Conservation (phyloP, 2,329 filamentous ascomycete genomes). For the Colletotrichum paranaense region DNA sequence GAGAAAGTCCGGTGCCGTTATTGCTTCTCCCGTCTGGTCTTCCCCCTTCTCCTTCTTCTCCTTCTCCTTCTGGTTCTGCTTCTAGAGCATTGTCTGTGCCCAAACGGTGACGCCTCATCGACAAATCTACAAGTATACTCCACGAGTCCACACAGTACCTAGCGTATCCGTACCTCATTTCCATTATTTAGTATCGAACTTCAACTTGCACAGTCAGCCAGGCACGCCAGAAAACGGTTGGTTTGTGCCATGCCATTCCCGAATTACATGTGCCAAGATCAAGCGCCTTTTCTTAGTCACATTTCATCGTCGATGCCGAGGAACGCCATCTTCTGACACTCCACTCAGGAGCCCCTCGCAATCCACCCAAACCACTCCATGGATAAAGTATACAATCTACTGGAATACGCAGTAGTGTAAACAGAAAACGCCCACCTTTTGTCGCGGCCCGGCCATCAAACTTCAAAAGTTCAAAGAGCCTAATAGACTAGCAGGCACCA, state of each 20-base stretch:
- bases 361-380: not conserved
- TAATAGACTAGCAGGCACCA: not conserved
- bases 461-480: not conserved
- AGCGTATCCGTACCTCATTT: not conserved
- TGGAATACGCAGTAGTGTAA: too few species aligned
- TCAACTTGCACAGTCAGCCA: not conserved
- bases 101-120: not conserved
- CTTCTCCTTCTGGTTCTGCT: not conserved
- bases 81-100: not conserved
- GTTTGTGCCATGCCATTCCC: not conserved
- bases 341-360: not conserved
- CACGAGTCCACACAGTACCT: not conserved
- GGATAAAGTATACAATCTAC: too few species aligned
- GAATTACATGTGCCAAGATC: not conserved
- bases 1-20: not conserved
- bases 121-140: not conserved
- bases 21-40: not conserved
- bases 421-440: not conserved
- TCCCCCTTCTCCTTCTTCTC: too few species aligned
- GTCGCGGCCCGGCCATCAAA: not conserved
- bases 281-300: not conserved
- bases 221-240: not conserved
- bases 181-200: not conserved
- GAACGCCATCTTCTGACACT: not conserved
- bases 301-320: conserved; percentile 4